Percentiles rank a stretch among this genome's conserved stretches.
phyloP scores from a whole-genome alignment of 768 basidiomycete genomes.

The Ramaria rubella region DNA sequence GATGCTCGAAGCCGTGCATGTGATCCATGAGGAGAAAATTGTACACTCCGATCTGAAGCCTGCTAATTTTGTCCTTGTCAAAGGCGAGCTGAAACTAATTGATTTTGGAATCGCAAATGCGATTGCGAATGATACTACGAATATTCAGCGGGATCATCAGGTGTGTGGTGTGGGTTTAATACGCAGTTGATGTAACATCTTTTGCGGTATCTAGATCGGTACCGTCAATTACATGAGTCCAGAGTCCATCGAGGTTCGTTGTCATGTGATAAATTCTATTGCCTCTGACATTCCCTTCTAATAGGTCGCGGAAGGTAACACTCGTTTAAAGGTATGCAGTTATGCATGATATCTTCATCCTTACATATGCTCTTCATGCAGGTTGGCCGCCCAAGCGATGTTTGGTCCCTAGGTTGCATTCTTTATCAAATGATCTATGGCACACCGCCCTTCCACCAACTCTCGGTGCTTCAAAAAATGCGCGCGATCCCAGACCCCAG shows the following conservation, averaged over 20 bases:
- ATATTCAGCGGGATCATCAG: slow-evolving; percentile 95
- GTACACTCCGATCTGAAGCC: slow-evolving; percentile 98
- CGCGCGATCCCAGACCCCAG: slow-evolving; percentile 79
- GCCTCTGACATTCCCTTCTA: not conserved
- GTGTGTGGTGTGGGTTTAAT: slow-evolving; percentile 31
- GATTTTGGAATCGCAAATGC: slow-evolving; percentile 99
- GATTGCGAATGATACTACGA: slow-evolving; percentile 97
- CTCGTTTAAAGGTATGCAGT: slow-evolving; percentile 65
- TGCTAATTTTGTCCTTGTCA: slow-evolving; percentile 95
- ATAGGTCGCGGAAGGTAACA: slow-evolving; percentile 67
- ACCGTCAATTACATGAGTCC: slow-evolving; percentile 99
- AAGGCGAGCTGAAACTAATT: slow-evolving; percentile 92
- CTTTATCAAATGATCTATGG: slow-evolving; percentile 99
- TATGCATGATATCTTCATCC: not conserved
- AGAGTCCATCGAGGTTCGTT: slow-evolving; percentile 74
- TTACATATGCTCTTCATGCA: not conserved
- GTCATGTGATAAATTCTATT: not conserved
- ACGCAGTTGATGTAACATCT: not conserved
- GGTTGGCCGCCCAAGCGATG: slow-evolving; percentile 87
- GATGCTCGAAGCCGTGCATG: slow-evolving; percentile 99
- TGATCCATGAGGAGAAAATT: slow-evolving; percentile 97
- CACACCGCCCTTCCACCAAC: slow-evolving; percentile 82
- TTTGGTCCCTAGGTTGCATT: slow-evolving; percentile 98
- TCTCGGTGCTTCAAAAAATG: slow-evolving; percentile 85
- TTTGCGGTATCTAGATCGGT: slow-evolving; percentile 57